These are phyloP conservation scores for Vitis hybrid DNA, from an alignment of 177 flowering plant genomes.

Conservation along the genomic window DNA sequence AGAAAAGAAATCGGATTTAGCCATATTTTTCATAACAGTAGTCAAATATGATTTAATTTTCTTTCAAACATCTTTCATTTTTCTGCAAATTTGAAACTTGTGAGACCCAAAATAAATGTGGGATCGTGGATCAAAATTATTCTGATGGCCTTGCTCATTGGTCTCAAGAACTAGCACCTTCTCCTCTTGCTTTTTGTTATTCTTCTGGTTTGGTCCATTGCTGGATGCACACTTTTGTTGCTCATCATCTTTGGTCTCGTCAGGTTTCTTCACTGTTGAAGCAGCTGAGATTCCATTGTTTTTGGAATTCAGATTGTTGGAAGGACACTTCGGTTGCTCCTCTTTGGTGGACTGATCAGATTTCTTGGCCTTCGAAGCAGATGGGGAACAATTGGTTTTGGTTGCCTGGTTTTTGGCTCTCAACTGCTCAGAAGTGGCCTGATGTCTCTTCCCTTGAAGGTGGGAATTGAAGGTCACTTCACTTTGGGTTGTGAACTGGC, in stretches of 20 bases:
- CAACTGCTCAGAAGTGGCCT: constrained; percentile 8
- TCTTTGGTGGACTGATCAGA: not conserved
- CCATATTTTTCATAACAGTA: no score
- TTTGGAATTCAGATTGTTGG: no score
- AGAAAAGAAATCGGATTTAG: no score
- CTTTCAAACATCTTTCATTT: no score
- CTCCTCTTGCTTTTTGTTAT: not conserved
- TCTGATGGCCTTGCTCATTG: not conserved
- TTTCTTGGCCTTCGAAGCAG: constrained; percentile 1
- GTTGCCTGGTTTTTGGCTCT: constrained; percentile 3
- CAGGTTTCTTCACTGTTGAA: not conserved
- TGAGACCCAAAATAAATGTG: no score
- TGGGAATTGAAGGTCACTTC: constrained; percentile 15
- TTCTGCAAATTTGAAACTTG: no score
- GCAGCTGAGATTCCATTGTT: no score
- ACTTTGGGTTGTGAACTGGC: constrained; percentile 10
- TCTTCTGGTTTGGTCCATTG: not conserved
- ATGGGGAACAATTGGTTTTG: not conserved
- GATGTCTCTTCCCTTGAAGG: constrained; percentile 23
- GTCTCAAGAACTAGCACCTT: not conserved
- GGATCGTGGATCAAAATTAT: no score
- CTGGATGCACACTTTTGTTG: not conserved
- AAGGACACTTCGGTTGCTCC: no score
- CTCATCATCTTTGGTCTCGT: not conserved
- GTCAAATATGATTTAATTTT: no score